Percentiles rank a stretch among this genome's conserved stretches.
Evolutionary conservation across 108 stramenopile genomes (phyloP).

Genomic region (Aurantiochytrium sp.): DNA sequence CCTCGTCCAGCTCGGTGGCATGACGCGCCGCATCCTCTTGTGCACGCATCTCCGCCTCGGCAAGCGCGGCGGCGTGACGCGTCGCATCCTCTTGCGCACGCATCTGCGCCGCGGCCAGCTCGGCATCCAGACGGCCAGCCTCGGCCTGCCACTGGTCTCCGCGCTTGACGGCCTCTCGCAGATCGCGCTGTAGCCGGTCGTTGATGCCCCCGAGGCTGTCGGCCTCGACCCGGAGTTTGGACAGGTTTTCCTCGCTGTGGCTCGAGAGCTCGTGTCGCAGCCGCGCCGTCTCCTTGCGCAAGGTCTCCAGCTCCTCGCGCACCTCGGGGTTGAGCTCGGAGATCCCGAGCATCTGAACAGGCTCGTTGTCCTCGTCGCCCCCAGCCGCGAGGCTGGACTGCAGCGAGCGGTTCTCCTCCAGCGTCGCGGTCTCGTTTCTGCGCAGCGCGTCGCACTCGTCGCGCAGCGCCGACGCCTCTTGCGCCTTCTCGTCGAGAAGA

Average conservation of each 20-base stretch:
- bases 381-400: background rate
- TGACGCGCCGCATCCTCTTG: too few species aligned
- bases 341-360: background rate
- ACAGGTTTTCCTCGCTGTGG: background rate
- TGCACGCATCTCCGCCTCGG: too few species aligned
- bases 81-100: background rate
- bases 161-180: background rate
- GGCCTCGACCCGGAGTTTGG: background rate
- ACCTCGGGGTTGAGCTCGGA: conserved; percentile 5
- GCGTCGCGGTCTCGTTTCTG: background rate
- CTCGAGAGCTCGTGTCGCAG: background rate
- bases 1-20: too few species aligned
- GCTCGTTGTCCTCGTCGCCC: background rate
- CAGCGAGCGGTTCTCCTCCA: background rate
- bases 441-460: background rate
- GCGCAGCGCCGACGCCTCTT: background rate
- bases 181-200: background rate
- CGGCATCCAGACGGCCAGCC: background rate
- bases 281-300: background rate
- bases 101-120: background rate
- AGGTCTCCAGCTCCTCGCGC: background rate
- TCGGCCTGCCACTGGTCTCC: background rate
- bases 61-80: background rate
- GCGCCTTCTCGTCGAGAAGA: background rate
- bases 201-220: background rate